phyloP scores from a whole-genome alignment of 192 early-diverging fungal species.

The Phycomyces blakesleeanus region DNA sequence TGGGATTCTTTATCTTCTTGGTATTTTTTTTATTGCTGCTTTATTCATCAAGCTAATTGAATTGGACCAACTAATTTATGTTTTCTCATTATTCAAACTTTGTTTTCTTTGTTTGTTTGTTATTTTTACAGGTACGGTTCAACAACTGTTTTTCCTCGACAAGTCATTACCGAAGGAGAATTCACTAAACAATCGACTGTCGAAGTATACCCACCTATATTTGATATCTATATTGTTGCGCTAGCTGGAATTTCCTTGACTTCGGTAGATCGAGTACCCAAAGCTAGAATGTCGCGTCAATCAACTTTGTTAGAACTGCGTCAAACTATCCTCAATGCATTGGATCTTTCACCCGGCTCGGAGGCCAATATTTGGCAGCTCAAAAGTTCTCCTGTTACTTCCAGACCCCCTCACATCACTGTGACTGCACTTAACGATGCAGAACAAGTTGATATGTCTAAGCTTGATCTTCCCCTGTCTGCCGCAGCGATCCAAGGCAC shows the following conservation, averaged over 20 bases:
- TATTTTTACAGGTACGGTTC: no score
- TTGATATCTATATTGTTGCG: neutral
- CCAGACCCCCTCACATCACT: no score
- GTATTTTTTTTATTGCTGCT: constrained; percentile 19
- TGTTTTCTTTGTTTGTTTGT: no score
- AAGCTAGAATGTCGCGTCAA: neutral
- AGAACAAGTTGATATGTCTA: neutral
- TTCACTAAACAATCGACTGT: neutral
- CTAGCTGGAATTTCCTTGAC: neutral
- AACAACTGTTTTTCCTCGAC: no score
- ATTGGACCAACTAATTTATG: no score
- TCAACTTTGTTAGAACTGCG: neutral
- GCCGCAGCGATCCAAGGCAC: neutral
- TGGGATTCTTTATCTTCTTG: constrained; percentile 44
- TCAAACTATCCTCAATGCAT: neutral
- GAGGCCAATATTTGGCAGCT: neutral
- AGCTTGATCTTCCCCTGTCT: neutral
- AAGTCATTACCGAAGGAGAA: neutral
- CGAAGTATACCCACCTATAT: constrained; percentile 3
- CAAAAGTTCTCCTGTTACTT: neutral
- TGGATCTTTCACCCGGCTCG: neutral
- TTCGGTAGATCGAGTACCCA: neutral
- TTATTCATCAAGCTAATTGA: neutral
- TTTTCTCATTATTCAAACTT: no score
- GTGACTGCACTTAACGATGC: neutral